phyloP scores from a whole-genome alignment of 768 basidiomycete species.

The Phlebiopsis gigantea region DNA sequence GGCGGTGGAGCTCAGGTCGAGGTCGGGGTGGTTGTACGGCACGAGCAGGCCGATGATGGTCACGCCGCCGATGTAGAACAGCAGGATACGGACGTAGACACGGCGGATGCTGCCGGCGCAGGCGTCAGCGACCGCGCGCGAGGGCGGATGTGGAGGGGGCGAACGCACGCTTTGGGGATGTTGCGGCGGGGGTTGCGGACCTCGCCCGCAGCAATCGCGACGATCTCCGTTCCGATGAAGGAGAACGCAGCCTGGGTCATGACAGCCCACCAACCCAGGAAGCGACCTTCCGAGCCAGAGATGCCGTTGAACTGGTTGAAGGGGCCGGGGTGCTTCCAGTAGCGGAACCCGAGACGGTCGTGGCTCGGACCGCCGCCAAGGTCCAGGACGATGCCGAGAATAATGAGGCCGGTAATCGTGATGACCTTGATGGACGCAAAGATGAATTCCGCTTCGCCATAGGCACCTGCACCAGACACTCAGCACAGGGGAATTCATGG shows the following conservation, averaged over 20 bases:
- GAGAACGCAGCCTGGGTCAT: slow-evolving; percentile 90
- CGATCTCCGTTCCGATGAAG: slow-evolving; percentile 91
- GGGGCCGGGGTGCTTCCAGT: slow-evolving; percentile 88
- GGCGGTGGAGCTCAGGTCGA: slow-evolving; percentile 56
- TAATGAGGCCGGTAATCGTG: slow-evolving; percentile 61
- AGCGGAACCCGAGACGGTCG: slow-evolving; percentile 65
- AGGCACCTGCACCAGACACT: slow-evolving; percentile 40
- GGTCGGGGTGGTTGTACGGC: slow-evolving; percentile 55
- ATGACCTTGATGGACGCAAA: slow-evolving; percentile 93
- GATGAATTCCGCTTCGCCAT: slow-evolving; percentile 82
- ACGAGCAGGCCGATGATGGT: slow-evolving; percentile 80
- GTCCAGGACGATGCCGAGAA: slow-evolving; percentile 65
- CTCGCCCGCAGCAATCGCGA: slow-evolving; percentile 87
- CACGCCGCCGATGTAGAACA: slow-evolving; percentile 56
- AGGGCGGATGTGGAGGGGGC: slow-evolving; percentile 54
- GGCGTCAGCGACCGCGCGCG: too few relatives aligned
- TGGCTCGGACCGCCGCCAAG: slow-evolving; percentile 85
- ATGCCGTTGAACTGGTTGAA: slow-evolving; percentile 71
- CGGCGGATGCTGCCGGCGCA: slow-evolving; percentile 35
- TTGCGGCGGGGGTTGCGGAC: slow-evolving; percentile 80
- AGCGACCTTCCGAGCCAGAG: slow-evolving; percentile 58
- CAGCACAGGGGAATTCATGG: slow-evolving; percentile 8
- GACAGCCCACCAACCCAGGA: slow-evolving; percentile 67
- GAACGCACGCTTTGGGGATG: slow-evolving; percentile 42
- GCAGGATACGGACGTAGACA: slow-evolving; percentile 72